Conservation (phyloP, 1,284 basidiomycete species). For the Apiotrichum laibachii region DNA sequence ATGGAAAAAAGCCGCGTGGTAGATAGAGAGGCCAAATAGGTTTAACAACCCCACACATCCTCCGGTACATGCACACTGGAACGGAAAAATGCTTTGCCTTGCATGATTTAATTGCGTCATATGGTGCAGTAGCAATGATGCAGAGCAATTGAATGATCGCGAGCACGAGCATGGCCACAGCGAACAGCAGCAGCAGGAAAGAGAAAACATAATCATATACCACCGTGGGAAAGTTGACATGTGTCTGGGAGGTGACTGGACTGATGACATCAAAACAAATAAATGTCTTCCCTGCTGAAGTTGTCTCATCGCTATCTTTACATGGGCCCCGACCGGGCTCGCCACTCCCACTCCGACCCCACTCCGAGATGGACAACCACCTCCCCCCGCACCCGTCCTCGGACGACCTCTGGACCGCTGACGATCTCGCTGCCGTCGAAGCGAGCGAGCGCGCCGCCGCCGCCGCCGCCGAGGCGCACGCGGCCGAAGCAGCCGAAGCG, state of each 20-base stretch:
- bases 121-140: no score
- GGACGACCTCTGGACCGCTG: slow-evolving; percentile 2
- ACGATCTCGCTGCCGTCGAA: slow-evolving; percentile 5
- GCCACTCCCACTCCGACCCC: no score
- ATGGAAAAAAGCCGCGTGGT: slow-evolving; percentile 19
- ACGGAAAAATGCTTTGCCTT: not conserved
- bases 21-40: slow-evolving; percentile 27
- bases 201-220: no score
- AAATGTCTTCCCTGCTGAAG: no score
- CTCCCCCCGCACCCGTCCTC: not conserved
- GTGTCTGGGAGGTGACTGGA: no score
- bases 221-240: no score
- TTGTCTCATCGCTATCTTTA: no score
- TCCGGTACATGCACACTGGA: slow-evolving; percentile 21
- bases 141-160: not conserved
- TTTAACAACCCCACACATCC: slow-evolving; percentile 14
- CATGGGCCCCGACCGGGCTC: no score
- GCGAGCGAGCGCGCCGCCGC: slow-evolving; percentile 7
- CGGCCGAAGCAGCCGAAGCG: no score
- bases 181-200: no score
- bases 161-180: not conserved
- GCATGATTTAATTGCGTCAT: not conserved
- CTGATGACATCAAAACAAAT: no score
- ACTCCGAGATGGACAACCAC: no score
- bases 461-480: slow-evolving; percentile 1